phyloP scores from a whole-genome alignment of 2,329 filamentous ascomycete genomes.

The Daldinia sp. region DNA sequence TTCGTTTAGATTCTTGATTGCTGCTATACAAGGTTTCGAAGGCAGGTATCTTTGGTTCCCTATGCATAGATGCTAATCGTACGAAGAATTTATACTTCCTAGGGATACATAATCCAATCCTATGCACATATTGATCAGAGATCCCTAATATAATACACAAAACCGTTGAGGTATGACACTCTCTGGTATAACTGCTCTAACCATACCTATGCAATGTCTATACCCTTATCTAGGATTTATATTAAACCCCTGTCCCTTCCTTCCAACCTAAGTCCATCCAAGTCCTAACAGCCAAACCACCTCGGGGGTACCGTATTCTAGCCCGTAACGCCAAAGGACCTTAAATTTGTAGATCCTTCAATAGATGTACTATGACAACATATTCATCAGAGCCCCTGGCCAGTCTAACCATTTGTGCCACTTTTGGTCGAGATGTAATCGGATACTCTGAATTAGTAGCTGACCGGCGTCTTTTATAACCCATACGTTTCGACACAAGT shows the following conservation, averaged over 20 bases:
- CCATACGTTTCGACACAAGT: constrained; percentile 33
- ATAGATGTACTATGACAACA: not conserved
- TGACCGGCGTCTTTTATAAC: constrained; percentile 25
- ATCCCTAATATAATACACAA: not conserved
- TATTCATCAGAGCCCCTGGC: constrained; percentile 30
- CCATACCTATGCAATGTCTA: not conserved
- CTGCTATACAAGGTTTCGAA: not conserved
- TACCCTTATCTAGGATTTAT: not conserved
- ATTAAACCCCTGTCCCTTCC: not conserved
- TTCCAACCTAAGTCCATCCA: not conserved
- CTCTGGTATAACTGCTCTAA: not conserved
- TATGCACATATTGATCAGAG: too few relatives aligned
- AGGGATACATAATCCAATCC: not conserved
- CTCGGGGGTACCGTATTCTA: not conserved
- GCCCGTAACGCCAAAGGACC: not conserved
- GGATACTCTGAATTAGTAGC: constrained; percentile 22
- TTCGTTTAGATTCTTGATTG: not conserved
- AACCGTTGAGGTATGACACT: not conserved
- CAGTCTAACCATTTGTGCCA: constrained; percentile 38
- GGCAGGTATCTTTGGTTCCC: not conserved
- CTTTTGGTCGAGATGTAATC: constrained; percentile 29
- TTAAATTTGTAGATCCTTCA: not conserved
- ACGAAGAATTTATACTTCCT: not conserved
- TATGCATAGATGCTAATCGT: not conserved
- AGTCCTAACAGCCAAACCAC: not conserved